Evolutionary conservation across 1,139 yeast species (phyloP), one percentile per base, ranked within the genome.

Genomic region (Protomyces macrosporus): DNA sequence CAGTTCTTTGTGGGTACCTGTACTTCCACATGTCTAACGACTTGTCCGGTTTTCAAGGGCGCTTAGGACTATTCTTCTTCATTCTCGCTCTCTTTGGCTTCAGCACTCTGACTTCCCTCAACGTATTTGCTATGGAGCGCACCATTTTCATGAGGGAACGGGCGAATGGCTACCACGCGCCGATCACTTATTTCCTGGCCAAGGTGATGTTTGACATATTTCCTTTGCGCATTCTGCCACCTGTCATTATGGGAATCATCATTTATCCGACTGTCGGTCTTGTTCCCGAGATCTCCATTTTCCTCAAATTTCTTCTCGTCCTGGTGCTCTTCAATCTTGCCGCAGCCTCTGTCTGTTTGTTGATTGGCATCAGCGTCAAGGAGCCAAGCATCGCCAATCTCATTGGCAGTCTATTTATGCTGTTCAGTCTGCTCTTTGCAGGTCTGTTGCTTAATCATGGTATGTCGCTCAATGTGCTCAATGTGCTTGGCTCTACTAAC

Each of bases 381-480:
- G 97, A 91, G 70, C 87, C 96, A n/a, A 95, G 96, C 33, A 90
- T 95, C 40, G 95, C 98, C 0, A 89, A 95, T 2, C 84, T 93
- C 79, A 78, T 88, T 39, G 96, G 97, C 40, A 95, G 90, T 5
- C 78, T 93, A 70, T 84, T 90, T 4, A 79, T 91, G 72, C 78
- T 93, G 60, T 90, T 91, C 70, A 89, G 97, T 2, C 78, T 93
- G 65, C 77, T 93, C 64, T 93, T 93, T 78, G 96, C 98, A 1
- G 98, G 98, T 0, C 78, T 93, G 65, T 91, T 93, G 73, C 84
- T 93, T 72, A 93, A 93, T 73, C 87, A 87, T 56, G 69, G 64
- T 63, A 39, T 10, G 57, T 37, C 36, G 35, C 12, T 30, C 12
- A 14, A 16, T 6, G 30, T 16, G 14, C 33, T 34, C 4, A 4